Evolutionary conservation across 2,329 filamentous ascomycete species (phyloP), one percentile per base, ranked within the genome.

Genomic region (Colletotrichum cuscutae): DNA sequence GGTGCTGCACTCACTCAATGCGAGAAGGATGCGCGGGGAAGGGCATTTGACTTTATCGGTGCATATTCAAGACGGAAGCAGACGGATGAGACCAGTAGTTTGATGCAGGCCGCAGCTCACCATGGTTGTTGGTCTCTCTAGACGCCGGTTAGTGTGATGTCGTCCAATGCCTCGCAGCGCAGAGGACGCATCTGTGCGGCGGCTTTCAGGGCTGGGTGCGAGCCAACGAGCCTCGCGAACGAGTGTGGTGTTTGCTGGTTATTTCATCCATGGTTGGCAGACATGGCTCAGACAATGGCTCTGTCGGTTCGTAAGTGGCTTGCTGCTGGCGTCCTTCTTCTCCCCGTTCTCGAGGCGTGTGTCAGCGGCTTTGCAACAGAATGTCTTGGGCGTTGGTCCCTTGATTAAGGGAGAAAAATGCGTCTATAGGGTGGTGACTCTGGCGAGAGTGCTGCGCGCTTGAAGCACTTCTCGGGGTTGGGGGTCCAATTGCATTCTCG

Each of bases 121-220:
- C 53, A 26, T 26, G 42, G 59, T 26, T 32, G 59, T n/a, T n/a
- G 12, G 19, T 8, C 42, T 52, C 42, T 22, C 49, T 52, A 52
- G 28, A 60, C 64, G 54, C 35, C 64, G 26, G 19, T 56, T 15
- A 24, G n/a, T 68, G 61, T 65, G 35, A 62, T 62, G 26, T 52
- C 22, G 64, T 56, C 63, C 15, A 46, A 60, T 46, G 64, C 49
- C 22, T 28, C 52, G 22, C 61, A 56, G 61, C 22, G 26, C n/a
- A 49, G 19, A 22, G 22, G 19, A 49, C 19, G 54, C 68, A 67
- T 46, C 63, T 49, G 56, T 71, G 46, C 64, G 37, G 42, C 42
- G 42, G 42, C 42, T 49, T 19, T 15, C 32, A 35, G 42, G 32
- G 26, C 60, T 63, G 42, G 28, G 56, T 61, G 24, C 56, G 42